Percentiles rank a stretch among this genome's conserved stretches.
Evolutionary conservation across 176 grass and related monocot genomes (phyloP).

Genomic region (Triticum urartu): DNA sequence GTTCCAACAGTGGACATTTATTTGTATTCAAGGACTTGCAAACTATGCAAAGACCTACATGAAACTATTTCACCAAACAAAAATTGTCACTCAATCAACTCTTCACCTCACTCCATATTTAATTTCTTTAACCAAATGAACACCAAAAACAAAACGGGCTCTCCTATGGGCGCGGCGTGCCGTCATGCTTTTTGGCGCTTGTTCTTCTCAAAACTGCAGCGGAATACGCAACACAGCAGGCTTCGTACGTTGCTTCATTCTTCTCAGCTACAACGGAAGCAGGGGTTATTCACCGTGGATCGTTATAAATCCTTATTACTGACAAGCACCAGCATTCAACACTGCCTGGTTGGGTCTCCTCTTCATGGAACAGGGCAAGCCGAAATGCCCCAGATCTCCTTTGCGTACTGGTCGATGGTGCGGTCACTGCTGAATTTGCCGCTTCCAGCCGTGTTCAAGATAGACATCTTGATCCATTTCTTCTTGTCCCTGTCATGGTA

Average conservation of each 20-base stretch:
- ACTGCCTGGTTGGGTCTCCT: neutral
- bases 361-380: conserved; percentile 57
- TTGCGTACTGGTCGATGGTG: conserved; percentile 89
- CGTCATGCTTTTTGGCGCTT: too few relatives aligned
- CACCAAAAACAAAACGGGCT: too few relatives aligned
- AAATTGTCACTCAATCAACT: too few relatives aligned
- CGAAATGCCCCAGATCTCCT: conserved; percentile 87
- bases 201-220: neutral
- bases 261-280: conserved; percentile 23
- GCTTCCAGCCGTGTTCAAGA: conserved; percentile 91
- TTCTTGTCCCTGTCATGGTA: conserved; percentile 72
- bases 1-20: too few relatives aligned
- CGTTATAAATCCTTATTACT: conserved; percentile 33
- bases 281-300: conserved; percentile 29
- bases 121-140: too few relatives aligned
- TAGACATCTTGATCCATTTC: conserved; percentile 91
- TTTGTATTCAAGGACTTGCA: too few relatives aligned
- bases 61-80: too few relatives aligned
- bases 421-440: conserved; percentile 99
- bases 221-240: neutral
- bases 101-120: too few relatives aligned
- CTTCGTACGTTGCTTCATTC: conserved; percentile 11
- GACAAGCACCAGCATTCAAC: neutral
- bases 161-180: too few relatives aligned
- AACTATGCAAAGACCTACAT: too few relatives aligned